Evolutionary conservation across 2,329 filamentous ascomycete species (phyloP), one percentile per base, ranked within the genome.

Genomic region (Pleomassaria siparia): DNA sequence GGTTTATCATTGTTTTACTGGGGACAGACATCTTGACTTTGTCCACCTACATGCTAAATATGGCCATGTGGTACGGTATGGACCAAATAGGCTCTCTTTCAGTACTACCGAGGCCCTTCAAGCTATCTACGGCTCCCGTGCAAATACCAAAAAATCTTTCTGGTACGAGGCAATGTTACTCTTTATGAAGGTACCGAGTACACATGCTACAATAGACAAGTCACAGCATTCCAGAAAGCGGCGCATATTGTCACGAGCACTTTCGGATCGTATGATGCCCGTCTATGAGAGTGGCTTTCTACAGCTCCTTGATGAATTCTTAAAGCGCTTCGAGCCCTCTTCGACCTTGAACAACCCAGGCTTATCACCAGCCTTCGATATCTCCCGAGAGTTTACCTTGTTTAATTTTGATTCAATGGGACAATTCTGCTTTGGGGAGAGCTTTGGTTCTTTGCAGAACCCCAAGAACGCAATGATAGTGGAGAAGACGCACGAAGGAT

Each of bases 71-170:
- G 44, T 47, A 7, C 44, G 44, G 8, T 41, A 42, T 26, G 44
- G 36, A 5, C 39, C 44, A 13, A 47, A 47, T 36, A 15, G 39
- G 10, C 26, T 47, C 36, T 42, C 39, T 8, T 41, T 47, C 20
- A 30, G 29, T 26, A 42, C 44, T 8, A 25, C 22, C 8, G 44
- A 42, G 11, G 44, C 36, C 13, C 25, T 42, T 15, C 32, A 45
- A 39, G 33, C 30, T 13, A 40, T 45, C 12, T 45, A 45, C 22
- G 43, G 43, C 20, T 9, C 13, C 4, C 18, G 20, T 16, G 43
- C 43, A 10, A 37, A 45, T 22, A 45, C 33, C n/a, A 37, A 45
- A 15, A 45, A 45, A 24, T 25, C 32, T 10, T 11, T 29, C 24
- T 37, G 21, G 18, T 45, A 45, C 18, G 13, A 39, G 2, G 15